Evolutionary conservation across 2,329 filamentous ascomycete species (phyloP), one percentile per base, ranked within the genome.

Genomic region (Ascochyta fabae): DNA sequence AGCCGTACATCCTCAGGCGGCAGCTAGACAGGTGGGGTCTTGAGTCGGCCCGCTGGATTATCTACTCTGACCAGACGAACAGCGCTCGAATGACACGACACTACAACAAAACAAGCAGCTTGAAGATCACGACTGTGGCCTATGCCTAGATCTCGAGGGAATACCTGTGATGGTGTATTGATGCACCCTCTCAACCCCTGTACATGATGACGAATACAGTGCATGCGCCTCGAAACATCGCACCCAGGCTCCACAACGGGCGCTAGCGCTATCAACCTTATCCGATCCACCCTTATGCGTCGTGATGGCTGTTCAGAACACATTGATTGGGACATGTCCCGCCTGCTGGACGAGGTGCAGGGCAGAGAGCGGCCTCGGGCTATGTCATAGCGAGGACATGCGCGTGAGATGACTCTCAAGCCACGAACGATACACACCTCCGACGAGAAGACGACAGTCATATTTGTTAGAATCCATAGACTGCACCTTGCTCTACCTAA

Each of bases 1-100:
- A 10, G 4, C 42, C 53, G 53, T 56, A 56, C 53, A 56, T 38
- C 47, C 47, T 22, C 6, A 29, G 44, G 29, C 15, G 43, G 24
- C 43, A 42, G 26, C 39, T 29, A 29, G 12, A 16, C 3, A 9
- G 24, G 31, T 47, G 19, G 34, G 35, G 22, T 10, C 6, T 19
- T 29, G 19, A 38, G 42, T 47, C 41, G 53, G 42, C 41, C 53
- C 24, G 42, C 23, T 27, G 41, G 22, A 12, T 29, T 3, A 4
- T 24, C 12, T 6, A 36, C 31, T n/a, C 22, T 13, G 2, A 8
- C 6, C 22, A 22, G 23, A 34, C 22, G 8, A 45, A 19, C 27
- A 33, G 27, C 23, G 15, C 12, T 26, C 19, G 8, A 26, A 4
- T n/a, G 38, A 31, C 19, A 15, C 4, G 6, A 6, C 40, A 26